A percentile compares a stretch with the other conserved stretches of the same genome.
These are phyloP conservation scores for Metschnikowia cubensis DNA, from an alignment of 805 yeast species.

Conservation along the genomic window DNA sequence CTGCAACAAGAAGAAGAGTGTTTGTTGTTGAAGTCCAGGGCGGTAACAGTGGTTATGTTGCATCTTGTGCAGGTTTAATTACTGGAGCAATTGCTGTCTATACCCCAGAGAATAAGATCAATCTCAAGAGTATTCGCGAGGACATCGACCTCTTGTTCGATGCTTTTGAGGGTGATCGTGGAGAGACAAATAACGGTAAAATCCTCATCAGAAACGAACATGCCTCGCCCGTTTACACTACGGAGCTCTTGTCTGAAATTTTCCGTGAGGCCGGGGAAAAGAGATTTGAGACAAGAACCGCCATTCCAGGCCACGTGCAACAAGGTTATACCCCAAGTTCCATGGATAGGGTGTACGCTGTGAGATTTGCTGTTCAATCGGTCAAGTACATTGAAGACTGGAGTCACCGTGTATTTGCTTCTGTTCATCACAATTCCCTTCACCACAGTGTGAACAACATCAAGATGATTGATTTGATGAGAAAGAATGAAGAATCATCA, in stretches of 20 bases:
- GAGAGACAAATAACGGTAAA: conserved; percentile 81
- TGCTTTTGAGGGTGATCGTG: conserved; percentile 68
- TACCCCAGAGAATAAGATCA: conserved; percentile 85
- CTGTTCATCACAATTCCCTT: conserved; percentile 15
- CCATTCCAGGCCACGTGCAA: conserved; percentile 97
- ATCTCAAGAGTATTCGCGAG: conserved; percentile 21
- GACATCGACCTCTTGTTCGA: conserved; percentile 48
- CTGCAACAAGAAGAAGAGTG: conserved; percentile 89
- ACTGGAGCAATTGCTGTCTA: conserved; percentile 91
- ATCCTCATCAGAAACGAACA: conserved; percentile 78
- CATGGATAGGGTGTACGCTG: conserved; percentile 86
- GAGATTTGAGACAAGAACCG: conserved; percentile 85
- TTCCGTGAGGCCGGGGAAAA: conserved; percentile 75
- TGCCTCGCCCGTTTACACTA: conserved; percentile 77
- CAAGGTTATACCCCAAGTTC: conserved; percentile 96
- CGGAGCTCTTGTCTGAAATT: conserved; percentile 78
- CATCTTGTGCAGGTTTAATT: conserved; percentile 77
- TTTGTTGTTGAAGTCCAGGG: conserved; percentile 98
- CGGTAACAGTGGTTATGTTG: conserved; percentile 92
- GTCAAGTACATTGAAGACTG: conserved; percentile 73
- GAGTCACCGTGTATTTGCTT: conserved; percentile 18
- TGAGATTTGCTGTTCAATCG: conserved; percentile 86
- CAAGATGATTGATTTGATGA: conserved; percentile 19
- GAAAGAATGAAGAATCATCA: conserved; percentile 26
- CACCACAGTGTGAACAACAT: conserved; percentile 20